Conservation (phyloP, 345 rosid genomes). For the Arabidopsis thaliana region DNA sequence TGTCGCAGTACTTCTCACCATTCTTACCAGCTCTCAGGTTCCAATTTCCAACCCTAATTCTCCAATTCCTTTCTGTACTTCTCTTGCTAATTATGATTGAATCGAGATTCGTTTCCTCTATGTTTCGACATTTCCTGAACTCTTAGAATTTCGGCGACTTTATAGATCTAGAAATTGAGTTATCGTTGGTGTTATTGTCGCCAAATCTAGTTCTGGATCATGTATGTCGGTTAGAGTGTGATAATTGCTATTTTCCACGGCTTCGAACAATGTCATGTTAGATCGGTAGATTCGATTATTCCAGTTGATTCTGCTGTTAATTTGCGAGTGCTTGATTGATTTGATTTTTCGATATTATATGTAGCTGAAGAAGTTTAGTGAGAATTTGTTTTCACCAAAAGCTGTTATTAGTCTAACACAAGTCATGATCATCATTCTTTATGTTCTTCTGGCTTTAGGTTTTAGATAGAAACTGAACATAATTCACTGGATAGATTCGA, state of each 20-base stretch:
- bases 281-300: neutral
- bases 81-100: neutral
- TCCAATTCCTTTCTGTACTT: neutral
- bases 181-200: neutral
- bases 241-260: neutral
- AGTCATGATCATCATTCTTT: neutral
- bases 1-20: conserved; percentile 60
- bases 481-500: neutral
- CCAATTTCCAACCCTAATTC: conserved; percentile 21
- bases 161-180: conserved; percentile 17
- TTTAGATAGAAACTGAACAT: neutral
- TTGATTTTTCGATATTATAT: neutral
- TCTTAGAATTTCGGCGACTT: neutral
- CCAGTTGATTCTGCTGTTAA: neutral
- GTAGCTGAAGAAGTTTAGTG: neutral
- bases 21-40: conserved; percentile 73
- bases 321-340: neutral
- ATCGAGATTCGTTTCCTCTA: neutral
- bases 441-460: neutral
- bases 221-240: conserved; percentile 23
- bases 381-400: neutral
- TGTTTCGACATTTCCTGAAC: neutral
- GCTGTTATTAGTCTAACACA: neutral
- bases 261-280: conserved; percentile 9
- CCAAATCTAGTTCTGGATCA: conserved; percentile 4